Conservation (phyloP, 306 rosid species). For the Pyrus communis region DNA sequence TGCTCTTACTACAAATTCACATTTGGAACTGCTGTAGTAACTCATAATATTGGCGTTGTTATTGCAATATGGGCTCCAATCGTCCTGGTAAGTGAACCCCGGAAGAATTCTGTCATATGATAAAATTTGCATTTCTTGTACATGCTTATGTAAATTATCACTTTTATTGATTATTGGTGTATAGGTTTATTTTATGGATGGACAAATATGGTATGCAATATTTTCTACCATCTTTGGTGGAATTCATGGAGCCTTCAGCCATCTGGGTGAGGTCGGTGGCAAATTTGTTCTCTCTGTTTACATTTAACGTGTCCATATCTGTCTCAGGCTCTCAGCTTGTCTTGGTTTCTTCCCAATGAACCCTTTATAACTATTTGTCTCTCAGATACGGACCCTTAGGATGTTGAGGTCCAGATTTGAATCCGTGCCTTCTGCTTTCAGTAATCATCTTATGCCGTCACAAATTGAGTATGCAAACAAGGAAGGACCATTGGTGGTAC, state of each 20-base stretch:
- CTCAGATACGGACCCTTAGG: constrained; percentile 97
- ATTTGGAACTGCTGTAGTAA: constrained; percentile 38
- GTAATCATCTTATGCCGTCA: constrained; percentile 60
- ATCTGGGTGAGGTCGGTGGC: constrained; percentile 93
- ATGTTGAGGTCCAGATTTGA: constrained; percentile 88
- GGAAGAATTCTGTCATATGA: constrained; percentile 6
- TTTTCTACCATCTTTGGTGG: constrained; percentile 90
- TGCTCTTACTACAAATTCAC: constrained; percentile 12
- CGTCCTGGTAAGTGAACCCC: constrained; percentile 61
- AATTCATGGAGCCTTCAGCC: constrained; percentile 90
- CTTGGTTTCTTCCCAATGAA: constrained; percentile 15
- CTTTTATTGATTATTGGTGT: constrained; percentile 19
- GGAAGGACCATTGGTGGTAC: constrained; percentile 34
- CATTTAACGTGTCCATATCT: neutral
- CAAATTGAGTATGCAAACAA: constrained; percentile 7
- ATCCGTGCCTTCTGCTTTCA: constrained; percentile 68
- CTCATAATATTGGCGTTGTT: constrained; percentile 48
- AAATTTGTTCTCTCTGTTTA: neutral
- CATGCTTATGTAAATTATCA: constrained; percentile 3
- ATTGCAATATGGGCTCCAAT: constrained; percentile 95
- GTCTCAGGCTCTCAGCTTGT: neutral
- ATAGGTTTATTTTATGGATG: constrained; percentile 94
- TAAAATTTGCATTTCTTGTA: constrained; percentile 12
- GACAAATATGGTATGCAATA: constrained; percentile 98
- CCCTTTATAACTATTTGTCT: constrained; percentile 19